Evolutionary conservation across 495 filamentous ascomycete genomes (phyloP), one percentile per base, ranked within the genome.

Genomic region (Penicillium subrubescens): DNA sequence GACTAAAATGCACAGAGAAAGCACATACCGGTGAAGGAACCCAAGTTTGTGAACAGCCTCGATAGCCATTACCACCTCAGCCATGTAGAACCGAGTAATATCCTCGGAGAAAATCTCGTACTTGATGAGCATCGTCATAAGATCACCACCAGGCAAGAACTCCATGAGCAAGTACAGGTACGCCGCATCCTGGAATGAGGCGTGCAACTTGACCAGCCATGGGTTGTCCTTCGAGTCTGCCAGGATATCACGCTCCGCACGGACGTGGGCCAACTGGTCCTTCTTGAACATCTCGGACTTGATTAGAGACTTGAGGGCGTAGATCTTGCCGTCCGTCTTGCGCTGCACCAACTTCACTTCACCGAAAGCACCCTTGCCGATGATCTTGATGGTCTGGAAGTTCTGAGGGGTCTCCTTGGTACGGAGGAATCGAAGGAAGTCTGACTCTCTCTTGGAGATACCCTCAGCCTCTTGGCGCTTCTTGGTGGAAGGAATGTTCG

Each of bases 61-160:
- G 65, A 99, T 97, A 10, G 95, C 96, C 77, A 97, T 86, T 23
- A 96, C 91, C 71, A 98, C 94, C 78, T 99, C 94, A 27, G 96
- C 95, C 87, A 99, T 98, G 79, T 99, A 99, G 81, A 99, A 99
- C 17, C 96, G 88, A 35, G 95, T 99, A 68, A 99, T 97, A 63
- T 98, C 95, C 73, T 97, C 93, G 0, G 93, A 96, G 79, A 99
- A 99, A 71, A 99, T 97, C 76, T 99, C 95, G 73, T 99, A 98
- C 82, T 97, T 98, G 80, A 99, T 99, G 68, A 99, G 85, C 95
- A 99, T 99, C 35, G 95, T 99, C 95, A 99, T 99, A 72, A 99
- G 77, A 83, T 99, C 95, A 71, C 95, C 95, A 73, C 95, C 95
- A 15, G 95, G 95, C 70, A 98, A 85, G 79, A 97, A 99, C 78